Percentiles rank a stretch among this genome's conserved stretches.
Conservation (phyloP, 2,329 filamentous ascomycete genomes). For the Lomentospora prolificans region DNA sequence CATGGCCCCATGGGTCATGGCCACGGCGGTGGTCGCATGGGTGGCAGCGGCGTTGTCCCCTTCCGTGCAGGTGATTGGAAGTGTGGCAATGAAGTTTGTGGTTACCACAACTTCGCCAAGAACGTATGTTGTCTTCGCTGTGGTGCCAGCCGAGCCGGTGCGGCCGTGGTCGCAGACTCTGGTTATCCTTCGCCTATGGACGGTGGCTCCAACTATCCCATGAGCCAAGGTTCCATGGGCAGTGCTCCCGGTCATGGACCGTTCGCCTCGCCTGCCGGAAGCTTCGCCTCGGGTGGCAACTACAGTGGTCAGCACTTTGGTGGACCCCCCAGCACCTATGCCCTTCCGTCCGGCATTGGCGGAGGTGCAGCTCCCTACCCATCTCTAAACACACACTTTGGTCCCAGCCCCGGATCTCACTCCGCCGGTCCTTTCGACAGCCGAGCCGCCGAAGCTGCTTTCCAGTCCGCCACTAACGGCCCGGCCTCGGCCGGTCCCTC, state of each 20-base stretch:
- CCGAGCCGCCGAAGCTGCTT: conserved; percentile 86
- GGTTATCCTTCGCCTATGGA: conserved; percentile 89
- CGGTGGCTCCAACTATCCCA: conserved; percentile 68
- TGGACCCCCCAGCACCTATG: conserved; percentile 80
- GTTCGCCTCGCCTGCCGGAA: conserved; percentile 55
- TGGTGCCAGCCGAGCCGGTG: conserved; percentile 86
- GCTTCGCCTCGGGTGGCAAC: conserved; percentile 55
- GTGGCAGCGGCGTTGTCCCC: conserved; percentile 76
- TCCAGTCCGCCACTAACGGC: conserved; percentile 78
- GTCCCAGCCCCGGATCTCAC: conserved; percentile 67
- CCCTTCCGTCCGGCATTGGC: conserved; percentile 75
- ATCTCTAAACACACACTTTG: conserved; percentile 72
- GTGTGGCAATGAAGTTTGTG: conserved; percentile 92
- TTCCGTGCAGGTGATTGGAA: conserved; percentile 99
- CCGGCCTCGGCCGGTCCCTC: conserved; percentile 66
- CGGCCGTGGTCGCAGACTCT: conserved; percentile 88
- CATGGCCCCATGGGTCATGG: conserved; percentile 38
- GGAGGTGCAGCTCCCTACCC: conserved; percentile 62
- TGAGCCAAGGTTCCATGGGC: conserved; percentile 53
- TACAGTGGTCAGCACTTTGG: conserved; percentile 70
- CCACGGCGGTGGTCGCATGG: conserved; percentile 59
- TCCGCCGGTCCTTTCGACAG: conserved; percentile 84
- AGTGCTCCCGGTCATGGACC: conserved; percentile 72
- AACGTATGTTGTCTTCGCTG: conserved; percentile 97
- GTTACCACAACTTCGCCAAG: conserved; percentile 99